A percentile compares a stretch with the other conserved stretches of the same genome.
phyloP scores from a whole-genome alignment of 2,329 filamentous ascomycete species.

The Fusarium tuaranense region DNA sequence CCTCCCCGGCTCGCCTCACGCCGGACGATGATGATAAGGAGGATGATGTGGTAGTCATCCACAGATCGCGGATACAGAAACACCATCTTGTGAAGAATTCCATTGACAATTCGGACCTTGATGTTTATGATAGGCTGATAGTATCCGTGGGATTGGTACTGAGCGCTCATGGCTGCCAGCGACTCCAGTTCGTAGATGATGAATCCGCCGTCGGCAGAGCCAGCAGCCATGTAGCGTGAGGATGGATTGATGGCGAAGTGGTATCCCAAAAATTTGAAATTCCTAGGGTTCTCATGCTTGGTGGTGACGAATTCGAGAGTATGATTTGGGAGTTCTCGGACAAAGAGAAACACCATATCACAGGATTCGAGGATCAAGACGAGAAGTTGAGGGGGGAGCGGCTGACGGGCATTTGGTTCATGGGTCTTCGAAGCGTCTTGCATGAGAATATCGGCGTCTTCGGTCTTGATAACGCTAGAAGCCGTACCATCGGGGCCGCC shows the following conservation, averaged over 20 bases:
- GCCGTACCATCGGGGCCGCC: conserved; percentile 39
- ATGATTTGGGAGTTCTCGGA: conserved; percentile 59
- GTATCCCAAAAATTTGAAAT: conserved; percentile 69
- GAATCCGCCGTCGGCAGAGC: conserved; percentile 77
- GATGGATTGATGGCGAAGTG: conserved; percentile 83
- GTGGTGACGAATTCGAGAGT: conserved; percentile 71
- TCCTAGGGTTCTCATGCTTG: conserved; percentile 68
- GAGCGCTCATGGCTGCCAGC: conserved; percentile 62
- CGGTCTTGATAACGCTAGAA: conserved; percentile 50
- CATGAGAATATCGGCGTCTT: conserved; percentile 56
- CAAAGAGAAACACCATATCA: conserved; percentile 82
- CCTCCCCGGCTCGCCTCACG: conserved; percentile 48
- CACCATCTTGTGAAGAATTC: conserved; percentile 86
- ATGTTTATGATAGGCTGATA: conserved; percentile 69
- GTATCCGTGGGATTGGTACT: conserved; percentile 57
- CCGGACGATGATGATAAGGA: conserved; percentile 73
- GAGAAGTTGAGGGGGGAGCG: conserved; percentile 82
- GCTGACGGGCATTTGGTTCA: conserved; percentile 8
- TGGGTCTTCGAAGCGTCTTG: conserved; percentile 41
- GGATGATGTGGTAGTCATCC: conserved; percentile 78
- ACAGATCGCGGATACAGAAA: conserved; percentile 80
- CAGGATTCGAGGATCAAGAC: conserved; percentile 80
- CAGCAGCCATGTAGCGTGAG: conserved; percentile 75
- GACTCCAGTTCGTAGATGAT: conserved; percentile 77
- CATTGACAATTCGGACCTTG: conserved; percentile 65